These are phyloP conservation scores for Cladophialophora immunda DNA, from an alignment of 2,329 filamentous ascomycete genomes.

Conservation along the genomic window DNA sequence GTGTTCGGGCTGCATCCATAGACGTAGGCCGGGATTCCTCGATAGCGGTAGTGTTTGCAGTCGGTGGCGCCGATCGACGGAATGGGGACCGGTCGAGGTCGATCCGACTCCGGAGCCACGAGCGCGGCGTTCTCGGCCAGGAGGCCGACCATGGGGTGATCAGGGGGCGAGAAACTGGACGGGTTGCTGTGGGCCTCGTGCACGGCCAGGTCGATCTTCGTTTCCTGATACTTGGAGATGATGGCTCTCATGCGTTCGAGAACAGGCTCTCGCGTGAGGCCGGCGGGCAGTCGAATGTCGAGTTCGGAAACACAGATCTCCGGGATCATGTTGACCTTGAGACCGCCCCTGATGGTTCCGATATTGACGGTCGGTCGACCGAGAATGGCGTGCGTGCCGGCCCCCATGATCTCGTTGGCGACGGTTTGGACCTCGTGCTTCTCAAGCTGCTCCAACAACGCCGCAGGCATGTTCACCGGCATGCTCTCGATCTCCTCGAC, in stretches of 20 bases:
- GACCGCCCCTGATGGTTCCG: slow-evolving; percentile 51
- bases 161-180: slow-evolving; percentile 44
- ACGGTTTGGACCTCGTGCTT: slow-evolving; percentile 46
- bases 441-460: slow-evolving; percentile 43
- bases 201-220: slow-evolving; percentile 42
- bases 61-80: slow-evolving; percentile 53
- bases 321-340: slow-evolving; percentile 56
- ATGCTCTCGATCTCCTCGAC: slow-evolving; percentile 37
- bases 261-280: slow-evolving; percentile 45
- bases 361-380: slow-evolving; percentile 52
- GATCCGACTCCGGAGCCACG: not conserved
- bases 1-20: slow-evolving; percentile 47
- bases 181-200: slow-evolving; percentile 49
- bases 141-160: slow-evolving; percentile 47
- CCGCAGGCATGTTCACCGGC: slow-evolving; percentile 43
- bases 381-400: slow-evolving; percentile 46
- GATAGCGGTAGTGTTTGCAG: slow-evolving; percentile 53
- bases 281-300: slow-evolving; percentile 53
- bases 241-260: slow-evolving; percentile 42
- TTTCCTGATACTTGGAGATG: slow-evolving; percentile 44
- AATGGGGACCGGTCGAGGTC: slow-evolving; percentile 48
- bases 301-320: slow-evolving; percentile 50
- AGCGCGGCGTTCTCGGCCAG: slow-evolving; percentile 30
- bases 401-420: slow-evolving; percentile 50
- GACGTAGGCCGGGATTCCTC: slow-evolving; percentile 49